Evolutionary conservation across 2,329 filamentous ascomycete species (phyloP).

Genomic region (Cordyceps fumosorosea): DNA sequence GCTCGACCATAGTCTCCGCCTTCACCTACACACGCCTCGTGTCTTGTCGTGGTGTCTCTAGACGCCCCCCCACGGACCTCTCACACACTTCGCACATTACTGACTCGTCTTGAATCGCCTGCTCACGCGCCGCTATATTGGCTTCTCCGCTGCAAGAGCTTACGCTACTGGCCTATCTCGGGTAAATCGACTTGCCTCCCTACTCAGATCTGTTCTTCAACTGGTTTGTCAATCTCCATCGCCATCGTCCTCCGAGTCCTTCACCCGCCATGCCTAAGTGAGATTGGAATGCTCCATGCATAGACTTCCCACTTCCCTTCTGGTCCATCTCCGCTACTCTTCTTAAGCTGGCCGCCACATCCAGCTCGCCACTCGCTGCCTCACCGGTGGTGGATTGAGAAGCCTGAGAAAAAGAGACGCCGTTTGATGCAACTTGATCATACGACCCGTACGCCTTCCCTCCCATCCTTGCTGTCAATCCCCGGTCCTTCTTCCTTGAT

Average conservation of each 20-base stretch:
- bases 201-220: background rate
- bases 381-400: background rate
- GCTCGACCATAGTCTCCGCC: background rate
- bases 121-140: background rate
- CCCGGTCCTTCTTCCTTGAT: background rate
- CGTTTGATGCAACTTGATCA: constrained; percentile 24
- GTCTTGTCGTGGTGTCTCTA: background rate
- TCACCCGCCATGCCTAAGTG: constrained; percentile 14
- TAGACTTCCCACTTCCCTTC: constrained; percentile 12
- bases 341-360: constrained; percentile 32
- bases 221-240: background rate
- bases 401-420: background rate
- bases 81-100: background rate
- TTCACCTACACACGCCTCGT: background rate
- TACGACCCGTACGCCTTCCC: constrained; percentile 12
- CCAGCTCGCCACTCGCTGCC: constrained; percentile 25
- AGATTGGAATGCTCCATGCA: constrained; percentile 14
- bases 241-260: background rate
- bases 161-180: background rate
- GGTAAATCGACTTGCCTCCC: background rate
- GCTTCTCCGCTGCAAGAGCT: background rate
- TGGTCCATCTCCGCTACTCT: constrained; percentile 19
- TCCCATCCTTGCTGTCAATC: background rate
- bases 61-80: background rate
- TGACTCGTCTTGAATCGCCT: background rate